phyloP scores from a whole-genome alignment of 495 filamentous ascomycete species.

The Daldinia bambusicola region DNA sequence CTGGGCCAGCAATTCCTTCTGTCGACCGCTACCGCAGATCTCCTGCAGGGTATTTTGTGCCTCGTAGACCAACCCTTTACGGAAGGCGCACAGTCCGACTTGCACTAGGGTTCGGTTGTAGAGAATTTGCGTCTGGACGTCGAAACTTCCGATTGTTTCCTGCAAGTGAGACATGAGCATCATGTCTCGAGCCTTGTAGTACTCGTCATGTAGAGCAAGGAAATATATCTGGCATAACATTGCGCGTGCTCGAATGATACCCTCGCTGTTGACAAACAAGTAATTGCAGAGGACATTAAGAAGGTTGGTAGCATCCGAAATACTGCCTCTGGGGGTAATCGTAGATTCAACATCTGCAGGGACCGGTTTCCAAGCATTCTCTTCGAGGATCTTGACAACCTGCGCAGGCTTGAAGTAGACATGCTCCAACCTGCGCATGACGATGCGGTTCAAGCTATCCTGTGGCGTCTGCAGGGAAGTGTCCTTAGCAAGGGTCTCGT shows the following conservation, averaged over 20 bases:
- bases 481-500: conserved; percentile 78
- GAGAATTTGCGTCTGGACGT: conserved; percentile 95
- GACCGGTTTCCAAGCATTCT: conserved; percentile 88
- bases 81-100: conserved; percentile 98
- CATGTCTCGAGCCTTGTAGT: conserved; percentile 97
- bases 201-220: conserved; percentile 94
- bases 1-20: conserved; percentile 98
- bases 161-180: conserved; percentile 99
- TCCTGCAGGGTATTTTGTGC: conserved; percentile 96
- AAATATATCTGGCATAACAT: conserved; percentile 99
- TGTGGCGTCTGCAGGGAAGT: conserved; percentile 77
- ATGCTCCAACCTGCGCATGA: conserved; percentile 94
- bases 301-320: conserved; percentile 73
- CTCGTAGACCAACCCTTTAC: conserved; percentile 94
- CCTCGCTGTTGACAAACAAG: conserved; percentile 91
- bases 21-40: conserved; percentile 94
- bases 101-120: conserved; percentile 99
- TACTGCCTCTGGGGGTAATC: conserved; percentile 76
- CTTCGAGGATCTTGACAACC: conserved; percentile 91
- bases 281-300: conserved; percentile 93
- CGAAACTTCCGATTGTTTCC: conserved; percentile 93
- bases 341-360: conserved; percentile 75
- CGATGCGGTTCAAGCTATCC: conserved; percentile 86
- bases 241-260: conserved; percentile 93
- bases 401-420: conserved; percentile 98